Evolutionary conservation across 2,329 filamentous ascomycete genomes (phyloP), one percentile per base, ranked within the genome.

Genomic region (Plenodomus tracheiphilus): DNA sequence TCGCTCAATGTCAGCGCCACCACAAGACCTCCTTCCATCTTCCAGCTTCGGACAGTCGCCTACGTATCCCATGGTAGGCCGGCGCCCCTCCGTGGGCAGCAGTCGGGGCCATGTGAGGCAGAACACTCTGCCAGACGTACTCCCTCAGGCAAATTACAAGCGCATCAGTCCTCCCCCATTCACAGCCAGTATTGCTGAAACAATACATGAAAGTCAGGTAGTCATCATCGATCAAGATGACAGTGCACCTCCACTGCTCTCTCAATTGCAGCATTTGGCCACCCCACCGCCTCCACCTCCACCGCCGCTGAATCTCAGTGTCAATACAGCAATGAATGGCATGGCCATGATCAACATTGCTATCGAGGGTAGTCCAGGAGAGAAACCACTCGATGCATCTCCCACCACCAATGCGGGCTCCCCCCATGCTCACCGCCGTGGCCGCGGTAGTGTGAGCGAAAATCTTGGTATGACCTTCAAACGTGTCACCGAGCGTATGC

Each of bases 251-350:
- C 78, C 80, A 9, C 71, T 84, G 9, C 75, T 86, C 16, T 81
- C 83, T 6, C 81, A 86, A 61, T 75, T 86, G 9, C 82, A 85
- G 61, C 84, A 86, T 65, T 73, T 86, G 15, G 79, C 77, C 19
- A 74, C 69, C 9, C 81, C 81, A 10, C 81, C 81, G 1, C 78
- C 79, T 2, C 78, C 66, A 10, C 64, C 60, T 32, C 54, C 57
- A 17, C 56, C 60, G 17, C 59, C 61, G 16, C 48, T 62, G 41
- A 54, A 59, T 17, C 45, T 62, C 3, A 45, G 47, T n/a, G 59
- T 51, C 22, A 49, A 55, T 28, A 59, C 53, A 39, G 19, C 51
- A 9, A 45, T 49, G 18, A 62, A 62, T 35, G 70, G 65, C 41
- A 51, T 72, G 25, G 73, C 71, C 41, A 64, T 73, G 47, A 74